phyloP scores from a whole-genome alignment of 2,329 filamentous ascomycete species.

The Falciphora oryzae region DNA sequence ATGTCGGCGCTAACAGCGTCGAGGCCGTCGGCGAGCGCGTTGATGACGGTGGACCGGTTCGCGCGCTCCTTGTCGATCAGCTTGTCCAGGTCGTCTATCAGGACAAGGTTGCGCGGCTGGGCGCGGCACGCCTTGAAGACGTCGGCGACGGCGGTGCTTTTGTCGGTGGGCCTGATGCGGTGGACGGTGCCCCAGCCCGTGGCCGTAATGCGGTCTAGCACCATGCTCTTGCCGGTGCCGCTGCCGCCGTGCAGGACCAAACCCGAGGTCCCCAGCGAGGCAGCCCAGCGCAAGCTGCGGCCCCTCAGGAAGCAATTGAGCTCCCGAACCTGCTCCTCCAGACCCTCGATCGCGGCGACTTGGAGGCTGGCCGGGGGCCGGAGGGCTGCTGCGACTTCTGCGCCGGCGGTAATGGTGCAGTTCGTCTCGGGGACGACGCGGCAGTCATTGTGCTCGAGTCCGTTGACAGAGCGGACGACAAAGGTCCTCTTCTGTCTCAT shows the following conservation, averaged over 20 bases:
- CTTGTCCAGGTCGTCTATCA: slow-evolving; percentile 72
- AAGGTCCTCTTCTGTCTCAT: slow-evolving; percentile 57
- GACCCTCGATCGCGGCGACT: slow-evolving; percentile 58
- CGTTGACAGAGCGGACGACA: slow-evolving; percentile 50
- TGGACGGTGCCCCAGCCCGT: slow-evolving; percentile 67
- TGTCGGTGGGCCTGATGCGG: slow-evolving; percentile 50
- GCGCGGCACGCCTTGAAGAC: slow-evolving; percentile 63
- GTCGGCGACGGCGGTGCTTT: slow-evolving; percentile 55
- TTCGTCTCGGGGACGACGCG: slow-evolving; percentile 35
- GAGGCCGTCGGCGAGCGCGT: slow-evolving; percentile 47
- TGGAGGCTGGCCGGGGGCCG: slow-evolving; percentile 30
- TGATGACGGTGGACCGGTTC: slow-evolving; percentile 44
- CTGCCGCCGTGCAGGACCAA: slow-evolving; percentile 74
- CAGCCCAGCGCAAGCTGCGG: slow-evolving; percentile 18
- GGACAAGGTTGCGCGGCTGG: slow-evolving; percentile 67
- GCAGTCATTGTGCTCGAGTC: slow-evolving; percentile 36
- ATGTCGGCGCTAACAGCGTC: slow-evolving; percentile 35
- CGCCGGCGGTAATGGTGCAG: slow-evolving; percentile 16
- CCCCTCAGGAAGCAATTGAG: slow-evolving; percentile 59
- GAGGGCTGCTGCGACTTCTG: slow-evolving; percentile 12
- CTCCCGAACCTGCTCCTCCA: slow-evolving; percentile 55
- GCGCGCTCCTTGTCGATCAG: slow-evolving; percentile 57
- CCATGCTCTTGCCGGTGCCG: slow-evolving; percentile 77
- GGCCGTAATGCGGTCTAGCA: slow-evolving; percentile 62
- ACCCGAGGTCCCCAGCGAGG: slow-evolving; percentile 37